These are phyloP conservation scores for Jasminum sambac DNA, from an alignment of 257 asterid species.

Conservation along the genomic window DNA sequence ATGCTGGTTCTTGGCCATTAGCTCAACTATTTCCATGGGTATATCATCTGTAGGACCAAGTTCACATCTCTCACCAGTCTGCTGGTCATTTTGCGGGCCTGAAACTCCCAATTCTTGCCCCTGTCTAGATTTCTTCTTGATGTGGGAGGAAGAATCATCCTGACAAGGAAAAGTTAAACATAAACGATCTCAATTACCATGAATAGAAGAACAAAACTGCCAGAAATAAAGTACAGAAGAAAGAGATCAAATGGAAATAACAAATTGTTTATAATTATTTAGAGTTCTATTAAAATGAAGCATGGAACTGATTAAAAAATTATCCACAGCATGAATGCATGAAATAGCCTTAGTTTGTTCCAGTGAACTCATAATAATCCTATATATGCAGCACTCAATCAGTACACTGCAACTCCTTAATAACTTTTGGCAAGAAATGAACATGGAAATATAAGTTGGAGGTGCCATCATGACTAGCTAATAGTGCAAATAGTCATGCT, in stretches of 20 bases:
- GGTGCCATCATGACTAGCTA: background rate
- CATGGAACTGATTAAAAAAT: background rate
- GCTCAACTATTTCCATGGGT: constrained; percentile 85
- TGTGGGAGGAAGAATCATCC: constrained; percentile 37
- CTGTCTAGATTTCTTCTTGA: constrained; percentile 29
- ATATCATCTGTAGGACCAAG: constrained; percentile 56
- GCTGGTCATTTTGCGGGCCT: constrained; percentile 29
- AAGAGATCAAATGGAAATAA: background rate
- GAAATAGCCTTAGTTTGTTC: background rate
- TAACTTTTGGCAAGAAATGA: background rate
- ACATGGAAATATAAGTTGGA: background rate
- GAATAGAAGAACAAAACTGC: background rate
- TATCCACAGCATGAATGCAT: background rate
- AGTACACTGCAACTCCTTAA: background rate
- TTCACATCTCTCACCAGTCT: constrained; percentile 31
- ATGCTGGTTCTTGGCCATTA: constrained; percentile 64
- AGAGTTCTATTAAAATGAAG: constrained; percentile 4
- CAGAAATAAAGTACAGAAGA: background rate
- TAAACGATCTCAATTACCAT: background rate
- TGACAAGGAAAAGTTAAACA: constrained; percentile 21
- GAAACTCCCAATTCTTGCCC: constrained; percentile 28
- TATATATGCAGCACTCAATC: background rate
- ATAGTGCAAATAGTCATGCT: background rate
- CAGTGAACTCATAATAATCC: background rate
- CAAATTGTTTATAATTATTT: constrained; percentile 16